Evolutionary conservation across 352 stramenopile genomes (phyloP), one percentile per base, ranked within the genome.

Genomic region (Discostella stelligera): DNA sequence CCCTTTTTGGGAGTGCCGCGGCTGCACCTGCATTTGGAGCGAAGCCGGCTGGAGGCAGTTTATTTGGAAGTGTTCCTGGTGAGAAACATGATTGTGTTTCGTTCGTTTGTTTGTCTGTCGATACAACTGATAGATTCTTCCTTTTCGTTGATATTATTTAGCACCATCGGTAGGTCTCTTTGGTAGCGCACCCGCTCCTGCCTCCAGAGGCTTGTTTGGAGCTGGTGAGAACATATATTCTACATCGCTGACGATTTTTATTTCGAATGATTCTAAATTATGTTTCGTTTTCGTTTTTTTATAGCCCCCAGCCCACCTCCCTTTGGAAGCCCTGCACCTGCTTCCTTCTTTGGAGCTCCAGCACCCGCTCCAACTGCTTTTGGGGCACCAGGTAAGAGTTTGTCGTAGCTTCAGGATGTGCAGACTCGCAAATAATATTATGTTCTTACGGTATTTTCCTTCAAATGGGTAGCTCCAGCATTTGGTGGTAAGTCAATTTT

Each of bases 1-100:
- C 83, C 49, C 66, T 79, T n/a, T 82, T 80, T 52, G 77, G 77
- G 59, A 71, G 77, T 44, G 60, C 59, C 23, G 52, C 70, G 13
- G 53, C 63, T 30, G 50, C 72, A 46, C 61, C 72, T 30, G 65
- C 72, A 44, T 77, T 77, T 39, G 59, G 60, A 39, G 32, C 69
- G 8, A 54, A 61, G n/a, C 71, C 62, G 21, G 71, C 66, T 23
- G 53, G 53, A 52, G 76, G 76, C 11, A 71, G 76, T 32, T 32
- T 77, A 27, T 80, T 81, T 66, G 75, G 69, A 39, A 58, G 30
- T 54, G 39, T 56, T 37, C 23, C 69, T 53, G 54, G 54, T 62
- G 16, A 62, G 54, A 23, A 62, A 18, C 41, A 21, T 46, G 7
- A 25, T 62, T 62, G 27, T 62, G 8, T 44, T 10, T 44, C 37